phyloP scores from a whole-genome alignment of 2,329 filamentous ascomycete species.

The Periconia sp. region DNA sequence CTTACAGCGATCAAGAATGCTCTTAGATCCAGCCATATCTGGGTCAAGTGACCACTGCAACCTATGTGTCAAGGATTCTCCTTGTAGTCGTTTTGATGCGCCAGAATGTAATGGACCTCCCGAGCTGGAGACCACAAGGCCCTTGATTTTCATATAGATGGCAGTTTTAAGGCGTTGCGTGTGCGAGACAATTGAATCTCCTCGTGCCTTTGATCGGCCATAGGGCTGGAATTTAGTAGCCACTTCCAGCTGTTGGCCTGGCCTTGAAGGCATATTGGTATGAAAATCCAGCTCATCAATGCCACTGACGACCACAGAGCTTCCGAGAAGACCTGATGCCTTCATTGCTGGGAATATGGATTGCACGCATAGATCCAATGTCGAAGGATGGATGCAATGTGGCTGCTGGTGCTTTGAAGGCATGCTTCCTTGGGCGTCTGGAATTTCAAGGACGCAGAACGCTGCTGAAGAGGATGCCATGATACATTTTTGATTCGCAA shows the following conservation, averaged over 20 bases:
- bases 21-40: too few species aligned
- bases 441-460: background rate
- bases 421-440: background rate
- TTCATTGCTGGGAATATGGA: background rate
- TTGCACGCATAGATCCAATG: background rate
- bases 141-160: background rate
- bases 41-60: background rate
- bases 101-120: background rate
- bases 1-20: too few species aligned
- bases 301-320: background rate
- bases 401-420: background rate
- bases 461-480: background rate
- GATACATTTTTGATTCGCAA: background rate
- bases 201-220: background rate
- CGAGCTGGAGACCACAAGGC: background rate
- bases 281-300: background rate
- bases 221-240: background rate
- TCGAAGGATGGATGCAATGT: background rate
- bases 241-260: background rate
- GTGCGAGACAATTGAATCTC: background rate
- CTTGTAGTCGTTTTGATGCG: background rate
- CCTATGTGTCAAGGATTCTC: background rate
- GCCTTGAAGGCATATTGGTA: background rate
- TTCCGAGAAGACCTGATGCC: background rate
- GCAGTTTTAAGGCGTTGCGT: background rate